phyloP scores from a whole-genome alignment of 139 green algal species.

The Eudorina sp. region DNA sequence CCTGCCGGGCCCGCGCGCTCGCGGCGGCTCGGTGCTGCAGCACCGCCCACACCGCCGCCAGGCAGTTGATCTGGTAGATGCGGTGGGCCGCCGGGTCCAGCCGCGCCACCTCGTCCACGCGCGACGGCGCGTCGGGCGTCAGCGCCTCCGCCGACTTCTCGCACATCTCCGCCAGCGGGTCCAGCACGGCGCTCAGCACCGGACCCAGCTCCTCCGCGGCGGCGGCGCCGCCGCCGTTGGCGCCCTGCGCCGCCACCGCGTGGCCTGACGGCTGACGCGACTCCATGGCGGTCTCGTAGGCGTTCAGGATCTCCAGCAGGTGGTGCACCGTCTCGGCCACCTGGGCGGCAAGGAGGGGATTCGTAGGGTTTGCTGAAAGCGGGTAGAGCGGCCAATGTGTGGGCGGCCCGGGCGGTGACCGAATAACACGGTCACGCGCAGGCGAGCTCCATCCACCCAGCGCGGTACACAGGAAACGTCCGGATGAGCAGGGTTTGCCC shows the following conservation, averaged over 20 bases:
- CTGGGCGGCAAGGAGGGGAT: slow-evolving; percentile 54
- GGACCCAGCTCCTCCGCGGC: slow-evolving; percentile 43
- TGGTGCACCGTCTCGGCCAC: slow-evolving; percentile 72
- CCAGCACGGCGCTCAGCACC: slow-evolving; percentile 76
- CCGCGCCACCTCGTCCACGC: slow-evolving; percentile 64
- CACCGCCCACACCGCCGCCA: slow-evolving; percentile 60
- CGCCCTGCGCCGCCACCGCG: not conserved
- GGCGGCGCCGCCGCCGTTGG: not conserved
- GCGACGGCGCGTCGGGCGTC: slow-evolving; percentile 57
- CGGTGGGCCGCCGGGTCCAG: slow-evolving; percentile 70
- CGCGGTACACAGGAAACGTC: no score
- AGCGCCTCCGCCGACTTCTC: slow-evolving; percentile 68
- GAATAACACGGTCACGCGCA: no score
- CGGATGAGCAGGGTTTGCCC: no score
- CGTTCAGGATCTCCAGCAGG: slow-evolving; percentile 75
- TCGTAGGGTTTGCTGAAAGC: no score
- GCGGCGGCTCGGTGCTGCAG: slow-evolving; percentile 31
- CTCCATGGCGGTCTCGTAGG: slow-evolving; percentile 73
- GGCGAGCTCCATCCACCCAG: no score
- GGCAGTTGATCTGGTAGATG: slow-evolving; percentile 87
- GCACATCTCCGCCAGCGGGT: slow-evolving; percentile 82
- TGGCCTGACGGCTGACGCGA: not conserved
- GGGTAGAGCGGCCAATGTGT: no score
- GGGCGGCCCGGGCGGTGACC: no score
- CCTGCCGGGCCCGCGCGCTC: slow-evolving; percentile 6